Conservation (phyloP, 306 rosid genomes). For the Dryas alaskensis region DNA sequence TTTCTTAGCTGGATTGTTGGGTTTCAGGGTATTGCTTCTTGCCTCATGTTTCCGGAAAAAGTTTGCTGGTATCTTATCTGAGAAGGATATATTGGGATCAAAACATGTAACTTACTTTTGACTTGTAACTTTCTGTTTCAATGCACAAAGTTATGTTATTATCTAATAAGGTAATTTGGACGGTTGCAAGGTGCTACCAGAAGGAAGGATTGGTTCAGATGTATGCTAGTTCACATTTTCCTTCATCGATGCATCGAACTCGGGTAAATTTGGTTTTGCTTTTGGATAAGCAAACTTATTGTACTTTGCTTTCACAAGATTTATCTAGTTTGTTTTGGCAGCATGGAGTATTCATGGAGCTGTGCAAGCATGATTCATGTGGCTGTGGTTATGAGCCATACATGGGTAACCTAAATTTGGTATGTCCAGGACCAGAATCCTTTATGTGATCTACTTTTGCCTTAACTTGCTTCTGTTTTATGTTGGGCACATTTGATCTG, state of each 20-base stretch:
- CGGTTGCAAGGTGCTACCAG: constrained; percentile 60
- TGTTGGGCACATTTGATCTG: constrained; percentile 12
- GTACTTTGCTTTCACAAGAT: constrained; percentile 12
- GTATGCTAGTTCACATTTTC: constrained; percentile 54
- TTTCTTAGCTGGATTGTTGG: constrained; percentile 25
- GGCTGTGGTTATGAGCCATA: constrained; percentile 52
- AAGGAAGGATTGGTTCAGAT: constrained; percentile 76
- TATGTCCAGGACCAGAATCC: constrained; percentile 26
- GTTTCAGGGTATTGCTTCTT: constrained; percentile 77
- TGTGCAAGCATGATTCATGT: constrained; percentile 54
- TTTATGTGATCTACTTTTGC: background rate
- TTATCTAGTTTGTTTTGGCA: constrained; percentile 38
- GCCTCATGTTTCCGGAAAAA: constrained; percentile 66
- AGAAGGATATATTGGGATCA: constrained; percentile 82
- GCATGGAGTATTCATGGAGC: constrained; percentile 61
- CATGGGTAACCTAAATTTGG: constrained; percentile 55
- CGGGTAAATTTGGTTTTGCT: constrained; percentile 40
- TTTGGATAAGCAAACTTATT: constrained; percentile 20
- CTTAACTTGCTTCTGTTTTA: constrained; percentile 14
- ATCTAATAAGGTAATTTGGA: constrained; percentile 28
- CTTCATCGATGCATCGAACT: constrained; percentile 42
- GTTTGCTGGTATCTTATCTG: constrained; percentile 66
- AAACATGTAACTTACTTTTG: constrained; percentile 56
- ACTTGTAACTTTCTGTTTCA: constrained; percentile 23
- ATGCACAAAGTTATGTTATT: constrained; percentile 5